Percentiles rank a stretch among this genome's conserved stretches.
phyloP scores from a whole-genome alignment of 106 monocot species.

The Iris macrosiphon region DNA sequence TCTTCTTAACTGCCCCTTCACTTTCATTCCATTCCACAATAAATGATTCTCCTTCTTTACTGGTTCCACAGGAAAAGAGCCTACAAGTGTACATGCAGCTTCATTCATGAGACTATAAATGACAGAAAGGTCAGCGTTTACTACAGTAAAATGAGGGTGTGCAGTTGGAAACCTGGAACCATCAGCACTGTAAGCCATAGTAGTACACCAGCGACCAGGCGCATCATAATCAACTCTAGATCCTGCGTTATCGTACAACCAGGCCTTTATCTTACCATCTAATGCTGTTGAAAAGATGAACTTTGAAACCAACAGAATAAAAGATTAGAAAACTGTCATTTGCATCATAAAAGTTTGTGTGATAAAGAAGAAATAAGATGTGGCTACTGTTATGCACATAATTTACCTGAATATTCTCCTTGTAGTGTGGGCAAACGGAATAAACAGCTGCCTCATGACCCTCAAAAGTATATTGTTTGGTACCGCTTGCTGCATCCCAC shows the following conservation, averaged over 20 bases:
- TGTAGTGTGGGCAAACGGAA: constrained; percentile 80
- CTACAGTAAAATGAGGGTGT: neutral
- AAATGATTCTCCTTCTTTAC: constrained; percentile 65
- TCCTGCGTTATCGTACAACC: constrained; percentile 80
- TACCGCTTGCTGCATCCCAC: constrained; percentile 72
- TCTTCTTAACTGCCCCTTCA: constrained; percentile 67
- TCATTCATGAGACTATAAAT: neutral
- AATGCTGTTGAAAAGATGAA: constrained; percentile 82
- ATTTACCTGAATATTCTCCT: constrained; percentile 80
- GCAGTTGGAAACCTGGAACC: constrained; percentile 50
- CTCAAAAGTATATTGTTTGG: constrained; percentile 67
- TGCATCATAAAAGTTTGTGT: neutral
- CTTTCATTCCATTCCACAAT: constrained; percentile 86
- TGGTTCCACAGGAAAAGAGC: constrained; percentile 81
- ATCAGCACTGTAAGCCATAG: constrained; percentile 95
- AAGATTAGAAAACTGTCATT: neutral
- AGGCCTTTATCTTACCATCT: constrained; percentile 94
- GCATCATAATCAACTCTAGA: constrained; percentile 83
- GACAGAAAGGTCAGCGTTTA: neutral
- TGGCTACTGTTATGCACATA: neutral
- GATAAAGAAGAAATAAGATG: neutral
- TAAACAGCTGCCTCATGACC: constrained; percentile 86
- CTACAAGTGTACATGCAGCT: constrained; percentile 19
- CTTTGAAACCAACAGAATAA: constrained; percentile 21
- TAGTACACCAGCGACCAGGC: constrained; percentile 81